These are phyloP conservation scores for Cupressus sempervirens DNA, from an alignment of 75 land plant species.

Conservation along the genomic window DNA sequence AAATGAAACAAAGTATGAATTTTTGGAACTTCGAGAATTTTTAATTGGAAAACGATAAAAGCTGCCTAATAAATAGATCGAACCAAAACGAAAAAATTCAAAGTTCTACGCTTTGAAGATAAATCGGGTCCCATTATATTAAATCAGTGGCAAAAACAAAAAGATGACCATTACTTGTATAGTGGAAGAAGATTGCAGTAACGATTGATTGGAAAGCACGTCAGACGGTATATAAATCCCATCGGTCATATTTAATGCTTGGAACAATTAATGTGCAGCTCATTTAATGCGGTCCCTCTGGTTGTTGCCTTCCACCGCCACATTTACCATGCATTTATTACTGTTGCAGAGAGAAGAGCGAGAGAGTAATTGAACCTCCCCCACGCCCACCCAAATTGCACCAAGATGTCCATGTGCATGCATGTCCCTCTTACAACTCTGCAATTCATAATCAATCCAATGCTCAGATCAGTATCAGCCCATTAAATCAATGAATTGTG, in stretches of 20 bases:
- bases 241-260: background rate
- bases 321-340: background rate
- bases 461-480: no score
- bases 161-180: no score
- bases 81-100: no score
- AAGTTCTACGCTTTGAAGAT: no score
- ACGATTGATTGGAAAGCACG: background rate
- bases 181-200: background rate
- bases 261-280: background rate
- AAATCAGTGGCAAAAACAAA: no score
- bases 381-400: background rate
- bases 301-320: background rate
- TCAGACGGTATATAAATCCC: background rate
- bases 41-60: no score
- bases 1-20: no score
- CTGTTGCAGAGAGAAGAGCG: background rate
- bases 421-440: background rate
- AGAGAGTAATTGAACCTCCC: background rate
- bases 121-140: no score
- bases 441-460: no score
- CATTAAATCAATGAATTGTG: no score
- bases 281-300: background rate
- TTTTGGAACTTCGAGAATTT: no score
- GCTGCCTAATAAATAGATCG: no score
- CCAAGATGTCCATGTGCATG: background rate